Percentiles rank a stretch among this genome's conserved stretches.
Conservation (phyloP, 257 asterid genomes). For the Solanum medicagineum region DNA sequence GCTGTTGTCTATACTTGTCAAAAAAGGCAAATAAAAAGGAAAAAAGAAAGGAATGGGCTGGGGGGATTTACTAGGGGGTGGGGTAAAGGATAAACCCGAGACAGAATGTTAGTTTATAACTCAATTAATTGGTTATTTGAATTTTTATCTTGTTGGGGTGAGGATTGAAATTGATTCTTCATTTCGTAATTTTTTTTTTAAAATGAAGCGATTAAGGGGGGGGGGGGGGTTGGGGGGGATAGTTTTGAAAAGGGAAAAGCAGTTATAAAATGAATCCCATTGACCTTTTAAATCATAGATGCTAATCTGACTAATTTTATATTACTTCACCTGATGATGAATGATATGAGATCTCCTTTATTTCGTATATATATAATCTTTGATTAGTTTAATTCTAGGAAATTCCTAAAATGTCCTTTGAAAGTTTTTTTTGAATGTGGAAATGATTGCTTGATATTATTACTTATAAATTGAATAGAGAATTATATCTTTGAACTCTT, state of each 20-base stretch:
- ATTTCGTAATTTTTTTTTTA: no score
- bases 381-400: background rate
- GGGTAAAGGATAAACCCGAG: no score
- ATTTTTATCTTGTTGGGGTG: background rate
- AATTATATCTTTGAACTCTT: background rate
- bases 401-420: background rate
- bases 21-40: background rate
- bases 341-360: constrained; percentile 7
- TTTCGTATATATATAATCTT: background rate
- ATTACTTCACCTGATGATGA: constrained; percentile 27
- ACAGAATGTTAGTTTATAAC: background rate
- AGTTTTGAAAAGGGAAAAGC: constrained; percentile 12
- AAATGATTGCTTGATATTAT: background rate
- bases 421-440: background rate
- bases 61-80: background rate
- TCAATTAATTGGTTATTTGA: background rate
- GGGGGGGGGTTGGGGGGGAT: background rate
- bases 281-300: constrained; percentile 23
- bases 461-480: background rate
- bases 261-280: constrained; percentile 42
- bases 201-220: background rate
- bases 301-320: constrained; percentile 9
- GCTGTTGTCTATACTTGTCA: constrained; percentile 8
- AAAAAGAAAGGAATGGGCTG: background rate
- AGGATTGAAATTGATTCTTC: background rate